Evolutionary conservation across 345 rosid genomes (phyloP).

Genomic region (Erucastrum elatum): DNA sequence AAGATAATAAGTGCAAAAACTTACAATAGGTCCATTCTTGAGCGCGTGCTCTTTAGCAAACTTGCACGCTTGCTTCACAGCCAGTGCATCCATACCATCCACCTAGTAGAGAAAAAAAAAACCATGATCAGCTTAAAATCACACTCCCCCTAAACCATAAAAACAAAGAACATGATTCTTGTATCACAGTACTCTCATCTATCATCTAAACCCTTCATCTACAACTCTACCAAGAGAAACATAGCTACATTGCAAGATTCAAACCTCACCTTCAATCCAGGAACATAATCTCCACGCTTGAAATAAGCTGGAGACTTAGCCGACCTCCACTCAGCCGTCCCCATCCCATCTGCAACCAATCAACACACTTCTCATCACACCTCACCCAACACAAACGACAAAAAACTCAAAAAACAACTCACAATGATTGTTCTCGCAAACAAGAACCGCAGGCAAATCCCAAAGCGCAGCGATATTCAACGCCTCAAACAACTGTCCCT

Average conservation of each 20-base stretch:
- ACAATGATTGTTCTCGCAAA: slow-evolving; percentile 96
- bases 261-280: slow-evolving; percentile 71
- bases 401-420: slow-evolving; percentile 9
- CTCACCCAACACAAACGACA: not conserved
- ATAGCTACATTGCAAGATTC: slow-evolving; percentile 4
- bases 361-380: not conserved
- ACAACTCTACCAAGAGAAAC: not conserved
- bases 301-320: slow-evolving; percentile 81
- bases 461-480: slow-evolving; percentile 83
- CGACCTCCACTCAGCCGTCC: slow-evolving; percentile 91
- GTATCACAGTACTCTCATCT: not conserved
- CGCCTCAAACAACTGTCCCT: slow-evolving; percentile 91
- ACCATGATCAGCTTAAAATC: not conserved
- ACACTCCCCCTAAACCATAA: not conserved
- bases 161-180: not conserved
- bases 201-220: not conserved
- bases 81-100: slow-evolving; percentile 91
- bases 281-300: slow-evolving; percentile 95
- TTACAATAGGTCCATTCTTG: slow-evolving; percentile 92
- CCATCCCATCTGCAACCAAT: slow-evolving; percentile 72
- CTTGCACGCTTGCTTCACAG: slow-evolving; percentile 89
- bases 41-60: slow-evolving; percentile 81
- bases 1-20: slow-evolving; percentile 27
- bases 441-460: slow-evolving; percentile 82
- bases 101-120: slow-evolving; percentile 46